A percentile compares a stretch with the other conserved stretches of the same genome.
These are phyloP conservation scores for Rhodotorula glutinis DNA, from an alignment of 1,284 basidiomycete genomes.

Conservation along the genomic window DNA sequence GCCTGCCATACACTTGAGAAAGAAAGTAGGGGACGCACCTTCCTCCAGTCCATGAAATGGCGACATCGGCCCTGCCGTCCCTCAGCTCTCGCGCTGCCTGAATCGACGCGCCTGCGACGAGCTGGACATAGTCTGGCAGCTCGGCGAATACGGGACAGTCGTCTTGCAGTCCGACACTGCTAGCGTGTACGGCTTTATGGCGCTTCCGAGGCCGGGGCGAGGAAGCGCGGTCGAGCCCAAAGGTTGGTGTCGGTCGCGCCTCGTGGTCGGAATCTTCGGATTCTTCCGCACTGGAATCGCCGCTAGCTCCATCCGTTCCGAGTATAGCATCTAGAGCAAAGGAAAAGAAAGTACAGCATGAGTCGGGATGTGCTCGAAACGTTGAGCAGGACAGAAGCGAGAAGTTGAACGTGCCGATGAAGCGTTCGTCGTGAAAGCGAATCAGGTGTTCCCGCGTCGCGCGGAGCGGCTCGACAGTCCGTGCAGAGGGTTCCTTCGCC, in stretches of 20 bases:
- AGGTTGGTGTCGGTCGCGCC: conserved; percentile 12
- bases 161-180: conserved; percentile 53
- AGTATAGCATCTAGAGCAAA: conserved; percentile 17
- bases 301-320: conserved; percentile 44
- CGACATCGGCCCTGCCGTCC: conserved; percentile 58
- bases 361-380: too few relatives aligned
- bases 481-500: conserved; percentile 39
- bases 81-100: conserved; percentile 65
- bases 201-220: conserved; percentile 23
- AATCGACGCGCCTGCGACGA: conserved; percentile 72
- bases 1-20: too few relatives aligned
- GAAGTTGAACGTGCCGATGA: conserved; percentile 43
- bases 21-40: conserved; percentile 5
- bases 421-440: conserved; percentile 51
- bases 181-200: conserved; percentile 36
- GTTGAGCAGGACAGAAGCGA: not conserved
- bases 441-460: conserved; percentile 46
- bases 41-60: conserved; percentile 81
- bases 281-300: conserved; percentile 46
- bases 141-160: conserved; percentile 76
- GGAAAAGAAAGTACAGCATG: not conserved
- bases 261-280: conserved; percentile 21
- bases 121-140: conserved; percentile 65
- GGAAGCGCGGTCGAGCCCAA: not conserved
- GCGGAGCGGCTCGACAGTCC: conserved; percentile 39